Percentiles rank a stretch among this genome's conserved stretches.
phyloP scores from a whole-genome alignment of 345 rosid species.

The Toxicodendron radicans region DNA sequence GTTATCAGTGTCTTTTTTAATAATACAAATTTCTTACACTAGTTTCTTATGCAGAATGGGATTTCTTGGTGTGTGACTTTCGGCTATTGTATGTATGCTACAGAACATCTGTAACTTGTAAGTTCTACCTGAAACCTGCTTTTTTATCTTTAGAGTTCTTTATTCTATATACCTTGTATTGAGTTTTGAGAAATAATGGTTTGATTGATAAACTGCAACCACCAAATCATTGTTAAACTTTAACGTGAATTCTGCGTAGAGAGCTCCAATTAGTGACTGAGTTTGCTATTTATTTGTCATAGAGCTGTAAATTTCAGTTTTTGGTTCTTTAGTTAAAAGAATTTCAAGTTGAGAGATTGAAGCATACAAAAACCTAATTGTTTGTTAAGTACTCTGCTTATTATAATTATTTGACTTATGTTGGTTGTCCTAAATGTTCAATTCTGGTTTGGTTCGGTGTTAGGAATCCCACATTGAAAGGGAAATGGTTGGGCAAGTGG shows the following conservation, averaged over 20 bases:
- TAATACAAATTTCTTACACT: not conserved
- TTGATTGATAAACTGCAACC: not conserved
- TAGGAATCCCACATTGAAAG: no score
- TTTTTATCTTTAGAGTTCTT: not conserved
- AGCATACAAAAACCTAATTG: not conserved
- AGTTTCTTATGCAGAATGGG: not conserved
- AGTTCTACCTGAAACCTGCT: not conserved
- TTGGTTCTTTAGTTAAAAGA: not conserved
- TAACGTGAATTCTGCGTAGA: not conserved
- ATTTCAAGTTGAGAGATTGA: not conserved
- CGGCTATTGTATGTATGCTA: not conserved
- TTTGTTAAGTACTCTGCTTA: not conserved
- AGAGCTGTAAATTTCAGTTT: not conserved
- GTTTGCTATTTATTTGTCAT: not conserved
- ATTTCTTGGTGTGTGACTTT: not conserved
- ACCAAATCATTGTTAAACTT: not conserved
- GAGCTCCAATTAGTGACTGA: not conserved
- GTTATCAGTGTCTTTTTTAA: not conserved
- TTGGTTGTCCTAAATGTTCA: not conserved
- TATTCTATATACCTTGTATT: not conserved
- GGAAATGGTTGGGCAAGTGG: no score
- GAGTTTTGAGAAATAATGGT: not conserved
- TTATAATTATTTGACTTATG: not conserved
- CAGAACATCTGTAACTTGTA: not conserved
- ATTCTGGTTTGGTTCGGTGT: not conserved